Base-by-base conservation (phyloP, 352 stramenopile species). In the Achlya hypogyna region DNA sequence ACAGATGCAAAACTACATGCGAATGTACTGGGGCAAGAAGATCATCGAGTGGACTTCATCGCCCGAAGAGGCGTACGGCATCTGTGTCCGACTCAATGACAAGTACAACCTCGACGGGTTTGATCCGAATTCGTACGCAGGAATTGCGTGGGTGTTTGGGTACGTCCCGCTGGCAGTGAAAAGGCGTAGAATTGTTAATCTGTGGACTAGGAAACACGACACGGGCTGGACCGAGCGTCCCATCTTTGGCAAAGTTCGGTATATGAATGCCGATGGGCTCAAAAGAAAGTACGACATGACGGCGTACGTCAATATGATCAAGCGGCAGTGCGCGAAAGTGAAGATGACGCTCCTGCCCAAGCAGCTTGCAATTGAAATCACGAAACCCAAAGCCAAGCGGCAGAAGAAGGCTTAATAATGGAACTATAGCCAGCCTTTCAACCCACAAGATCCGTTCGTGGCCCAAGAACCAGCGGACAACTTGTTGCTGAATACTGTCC, bases 11-110 rank as follows among this genome's bases (percentile, higher is more conserved):
- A 84, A 86, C 70, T 96, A 91, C 73, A 91, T 95, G 84, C 88
- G 96, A 54, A 99, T 99, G 97, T 99, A 99, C 78, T 99, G 97
- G 97, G 96, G 89, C 42, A 98, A 98, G 78, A 99, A 99, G 75
- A 96, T 99, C 54, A 78, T 99, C 18, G 96, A 99, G 74, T 99
- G 97, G 97, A 98, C 97, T 1, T 54, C 75, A 23, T 86, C 84
- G 10, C 96, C 96, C 0, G 73, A 87, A 38, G 80, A 97, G 69
- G 96, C 95, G 5, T 91, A 98, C 27, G 67, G 82, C n/a, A 93
- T 81, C 5, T 95, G 91, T 14, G 82, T 98, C 34, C 93, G 96
- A 28, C 88, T 99, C 31, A 99, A 99, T 82, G 98, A 99, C 78
- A 97, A 97, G 77, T 99, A 98, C 75, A 87, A 89, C 0, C 82